Percentiles rank a stretch among this genome's conserved stretches.
Conservation (phyloP, 352 stramenopile genomes). For the Thalassiosira oceanica region DNA sequence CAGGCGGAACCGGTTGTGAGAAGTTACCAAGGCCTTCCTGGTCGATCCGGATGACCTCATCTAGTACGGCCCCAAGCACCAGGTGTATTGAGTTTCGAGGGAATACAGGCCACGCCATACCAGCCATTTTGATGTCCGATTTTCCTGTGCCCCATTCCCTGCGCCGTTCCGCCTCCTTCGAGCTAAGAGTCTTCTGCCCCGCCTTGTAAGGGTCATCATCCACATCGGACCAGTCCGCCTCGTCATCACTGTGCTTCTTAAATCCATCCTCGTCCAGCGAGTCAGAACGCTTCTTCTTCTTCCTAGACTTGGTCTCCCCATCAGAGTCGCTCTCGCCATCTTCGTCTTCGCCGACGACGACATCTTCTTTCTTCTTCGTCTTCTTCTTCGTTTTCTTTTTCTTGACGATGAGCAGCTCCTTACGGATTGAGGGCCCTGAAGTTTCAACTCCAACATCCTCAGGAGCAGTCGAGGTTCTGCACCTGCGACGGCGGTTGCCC, state of each 20-base stretch:
- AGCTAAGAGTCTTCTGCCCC: slow-evolving; percentile 62
- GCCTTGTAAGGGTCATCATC: slow-evolving; percentile 46
- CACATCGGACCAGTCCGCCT: slow-evolving; percentile 81
- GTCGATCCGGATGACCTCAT: slow-evolving; percentile 77
- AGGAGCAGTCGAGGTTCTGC: slow-evolving; percentile 51
- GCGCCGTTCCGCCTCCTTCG: slow-evolving; percentile 70
- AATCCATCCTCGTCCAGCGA: slow-evolving; percentile 69
- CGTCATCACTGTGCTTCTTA: slow-evolving; percentile 73
- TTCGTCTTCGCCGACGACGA: slow-evolving; percentile 14
- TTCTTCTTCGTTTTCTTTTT: slow-evolving; percentile 49
- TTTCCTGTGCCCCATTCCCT: slow-evolving; percentile 73
- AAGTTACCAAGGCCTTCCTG: slow-evolving; percentile 71
- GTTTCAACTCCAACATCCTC: slow-evolving; percentile 15
- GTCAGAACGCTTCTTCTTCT: slow-evolving; percentile 25
- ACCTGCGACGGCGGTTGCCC: slow-evolving; percentile 70
- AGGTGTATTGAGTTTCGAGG: slow-evolving; percentile 60
- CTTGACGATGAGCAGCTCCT: slow-evolving; percentile 74
- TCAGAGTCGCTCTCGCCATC: slow-evolving; percentile 23
- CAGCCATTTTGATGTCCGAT: slow-evolving; percentile 64
- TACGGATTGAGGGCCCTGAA: slow-evolving; percentile 31
- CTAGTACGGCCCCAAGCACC: slow-evolving; percentile 68
- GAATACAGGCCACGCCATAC: slow-evolving; percentile 75
- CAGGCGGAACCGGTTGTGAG: slow-evolving; percentile 70
- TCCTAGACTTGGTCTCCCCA: slow-evolving; percentile 29
- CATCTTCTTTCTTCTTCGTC: slow-evolving; percentile 27